Evolutionary conservation across 2,329 filamentous ascomycete species (phyloP).

Genomic region (Pseudogymnoascus sp.): DNA sequence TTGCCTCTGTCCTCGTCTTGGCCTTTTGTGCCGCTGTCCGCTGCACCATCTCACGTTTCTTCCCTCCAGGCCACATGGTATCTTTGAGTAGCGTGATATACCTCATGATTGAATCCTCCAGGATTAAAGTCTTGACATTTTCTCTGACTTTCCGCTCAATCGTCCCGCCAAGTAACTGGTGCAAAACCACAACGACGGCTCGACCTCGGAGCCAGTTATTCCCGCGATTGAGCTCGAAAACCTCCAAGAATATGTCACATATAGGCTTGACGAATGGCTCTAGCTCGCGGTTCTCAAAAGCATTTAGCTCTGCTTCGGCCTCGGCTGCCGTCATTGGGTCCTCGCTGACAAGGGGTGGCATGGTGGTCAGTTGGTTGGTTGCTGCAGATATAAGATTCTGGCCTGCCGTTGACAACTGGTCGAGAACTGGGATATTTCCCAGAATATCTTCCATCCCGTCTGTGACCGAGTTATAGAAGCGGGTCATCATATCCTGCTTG

Average conservation of each 20-base stretch:
- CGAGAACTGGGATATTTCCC: constrained; percentile 89
- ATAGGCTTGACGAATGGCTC: constrained; percentile 98
- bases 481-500: constrained; percentile 81
- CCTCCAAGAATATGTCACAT: constrained; percentile 92
- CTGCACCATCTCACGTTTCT: constrained; percentile 40
- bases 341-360: constrained; percentile 44
- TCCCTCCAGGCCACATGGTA: constrained; percentile 72
- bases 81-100: constrained; percentile 69
- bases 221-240: constrained; percentile 87
- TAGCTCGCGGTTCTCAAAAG: constrained; percentile 80
- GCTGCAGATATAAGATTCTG: constrained; percentile 82
- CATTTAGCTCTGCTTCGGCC: constrained; percentile 87
- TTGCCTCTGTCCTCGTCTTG: constrained; percentile 77
- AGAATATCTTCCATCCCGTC: constrained; percentile 98
- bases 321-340: constrained; percentile 53
- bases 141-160: constrained; percentile 94
- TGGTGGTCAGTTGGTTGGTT: constrained; percentile 52
- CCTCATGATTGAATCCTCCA: constrained; percentile 69
- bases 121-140: constrained; percentile 61
- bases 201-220: constrained; percentile 96
- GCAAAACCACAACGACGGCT: constrained; percentile 90
- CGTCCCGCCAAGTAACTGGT: constrained; percentile 89
- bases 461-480: constrained; percentile 91
- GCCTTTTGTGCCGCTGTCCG: constrained; percentile 66
- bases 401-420: constrained; percentile 85